Evolutionary conservation across 441 rosid genomes (phyloP).

Genomic region (Pelargonium myrrhifolium): DNA sequence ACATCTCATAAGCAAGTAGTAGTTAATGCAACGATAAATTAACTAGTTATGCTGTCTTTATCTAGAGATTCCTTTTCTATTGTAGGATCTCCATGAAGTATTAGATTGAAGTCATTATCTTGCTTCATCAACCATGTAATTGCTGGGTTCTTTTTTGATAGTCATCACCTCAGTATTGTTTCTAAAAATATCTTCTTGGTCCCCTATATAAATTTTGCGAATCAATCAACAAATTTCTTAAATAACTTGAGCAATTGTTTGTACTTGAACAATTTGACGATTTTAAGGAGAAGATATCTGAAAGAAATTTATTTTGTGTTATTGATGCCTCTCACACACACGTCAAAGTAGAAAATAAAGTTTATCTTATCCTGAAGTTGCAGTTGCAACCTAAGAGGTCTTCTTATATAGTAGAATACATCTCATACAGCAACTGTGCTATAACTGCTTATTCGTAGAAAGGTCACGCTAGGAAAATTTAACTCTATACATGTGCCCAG

Average conservation of each 20-base stretch:
- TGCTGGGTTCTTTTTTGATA: neutral
- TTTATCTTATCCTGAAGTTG: slow-evolving; percentile 22
- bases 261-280: slow-evolving; percentile 13
- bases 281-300: slow-evolving; percentile 12
- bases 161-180: slow-evolving; percentile 9
- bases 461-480: slow-evolving; percentile 23
- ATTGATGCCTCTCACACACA: slow-evolving; percentile 19
- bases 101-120: neutral
- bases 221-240: neutral
- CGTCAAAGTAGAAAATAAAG: slow-evolving; percentile 22
- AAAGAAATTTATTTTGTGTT: slow-evolving; percentile 10
- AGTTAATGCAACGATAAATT: neutral
- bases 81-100: neutral
- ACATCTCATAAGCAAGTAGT: neutral
- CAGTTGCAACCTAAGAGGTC: slow-evolving; percentile 14
- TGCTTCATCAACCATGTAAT: slow-evolving; percentile 10
- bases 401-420: slow-evolving; percentile 7
- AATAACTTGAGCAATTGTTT: neutral
- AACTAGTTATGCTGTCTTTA: neutral
- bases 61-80: slow-evolving; percentile 6
- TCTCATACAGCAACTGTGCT: slow-evolving; percentile 15
- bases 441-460: slow-evolving; percentile 40
- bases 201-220: slow-evolving; percentile 18
- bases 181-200: slow-evolving; percentile 24
- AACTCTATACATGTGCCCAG: slow-evolving; percentile 41